A percentile compares a stretch with the other conserved stretches of the same genome.
Evolutionary conservation across 257 asterid species (phyloP).

Genomic region (Fraxinus americana): DNA sequence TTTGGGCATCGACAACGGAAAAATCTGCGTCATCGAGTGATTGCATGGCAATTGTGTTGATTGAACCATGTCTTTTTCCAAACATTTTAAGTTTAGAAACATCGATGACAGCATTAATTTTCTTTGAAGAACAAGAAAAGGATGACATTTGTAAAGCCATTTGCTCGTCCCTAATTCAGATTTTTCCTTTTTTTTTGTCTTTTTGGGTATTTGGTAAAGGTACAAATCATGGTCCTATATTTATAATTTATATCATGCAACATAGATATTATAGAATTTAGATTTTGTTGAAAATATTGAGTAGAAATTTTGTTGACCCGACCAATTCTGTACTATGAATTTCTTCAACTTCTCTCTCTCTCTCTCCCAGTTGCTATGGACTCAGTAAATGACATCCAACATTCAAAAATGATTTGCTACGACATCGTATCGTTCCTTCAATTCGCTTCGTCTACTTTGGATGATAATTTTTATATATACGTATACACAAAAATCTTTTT

Average conservation of each 20-base stretch:
- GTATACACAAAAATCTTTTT: no score
- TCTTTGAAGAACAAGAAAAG: slow-evolving; percentile 12
- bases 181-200: background rate
- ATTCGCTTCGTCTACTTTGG: no score
- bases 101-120: slow-evolving; percentile 4
- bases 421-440: no score
- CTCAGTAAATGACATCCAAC: no score
- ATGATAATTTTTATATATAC: no score
- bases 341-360: background rate
- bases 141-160: slow-evolving; percentile 20
- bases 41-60: background rate
- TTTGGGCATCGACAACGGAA: background rate
- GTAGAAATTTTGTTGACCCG: background rate
- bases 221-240: background rate
- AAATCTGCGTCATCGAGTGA: background rate
- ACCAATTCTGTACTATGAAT: background rate
- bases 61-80: background rate
- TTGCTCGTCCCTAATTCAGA: slow-evolving; percentile 2
- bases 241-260: background rate
- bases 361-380: background rate
- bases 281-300: background rate
- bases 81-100: slow-evolving; percentile 3
- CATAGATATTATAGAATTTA: background rate
- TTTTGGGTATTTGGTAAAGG: slow-evolving; percentile 1
- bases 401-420: no score